Evolutionary conservation across 2,329 filamentous ascomycete species (phyloP).

Genomic region (Exophiala calicioides): DNA sequence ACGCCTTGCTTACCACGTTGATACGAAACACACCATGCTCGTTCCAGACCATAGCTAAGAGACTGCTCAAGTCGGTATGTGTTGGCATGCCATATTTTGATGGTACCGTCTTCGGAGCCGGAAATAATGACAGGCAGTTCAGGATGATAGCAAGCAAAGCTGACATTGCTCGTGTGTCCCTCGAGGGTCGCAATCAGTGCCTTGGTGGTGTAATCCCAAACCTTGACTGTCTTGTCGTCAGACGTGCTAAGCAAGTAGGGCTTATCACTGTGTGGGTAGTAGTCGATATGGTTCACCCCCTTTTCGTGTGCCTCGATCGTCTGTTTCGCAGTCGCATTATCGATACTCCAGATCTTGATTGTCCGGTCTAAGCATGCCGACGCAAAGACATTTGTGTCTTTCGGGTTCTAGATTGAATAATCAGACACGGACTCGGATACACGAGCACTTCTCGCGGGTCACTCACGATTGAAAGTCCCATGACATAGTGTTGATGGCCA

Average conservation of each 20-base stretch:
- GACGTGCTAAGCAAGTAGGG: conserved; percentile 93
- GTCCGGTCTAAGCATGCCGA: conserved; percentile 95
- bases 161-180: conserved; percentile 96
- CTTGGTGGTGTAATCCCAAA: conserved; percentile 99
- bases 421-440: conserved; percentile 5
- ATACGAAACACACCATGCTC: conserved; percentile 96
- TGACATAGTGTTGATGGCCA: conserved; percentile 94
- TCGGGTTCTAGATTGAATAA: conserved; percentile 88
- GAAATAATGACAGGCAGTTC: conserved; percentile 97
- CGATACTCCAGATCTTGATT: conserved; percentile 97
- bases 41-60: conserved; percentile 90
- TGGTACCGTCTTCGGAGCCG: conserved; percentile 93
- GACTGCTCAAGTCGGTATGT: conserved; percentile 96
- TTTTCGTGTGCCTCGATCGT: conserved; percentile 97
- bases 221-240: conserved; percentile 93
- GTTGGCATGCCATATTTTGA: conserved; percentile 98
- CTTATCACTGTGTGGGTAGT: conserved; percentile 68
- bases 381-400: conserved; percentile 77
- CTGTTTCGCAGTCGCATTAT: conserved; percentile 91
- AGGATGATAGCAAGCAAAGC: conserved; percentile 96
- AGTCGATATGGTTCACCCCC: conserved; percentile 97
- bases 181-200: conserved; percentile 94
- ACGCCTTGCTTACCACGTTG: conserved; percentile 93
- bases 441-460: background rate
- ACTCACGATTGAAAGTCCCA: conserved; percentile 58